phyloP scores from a whole-genome alignment of 192 early-diverging fungal genomes.

The Backusella australiensis region DNA sequence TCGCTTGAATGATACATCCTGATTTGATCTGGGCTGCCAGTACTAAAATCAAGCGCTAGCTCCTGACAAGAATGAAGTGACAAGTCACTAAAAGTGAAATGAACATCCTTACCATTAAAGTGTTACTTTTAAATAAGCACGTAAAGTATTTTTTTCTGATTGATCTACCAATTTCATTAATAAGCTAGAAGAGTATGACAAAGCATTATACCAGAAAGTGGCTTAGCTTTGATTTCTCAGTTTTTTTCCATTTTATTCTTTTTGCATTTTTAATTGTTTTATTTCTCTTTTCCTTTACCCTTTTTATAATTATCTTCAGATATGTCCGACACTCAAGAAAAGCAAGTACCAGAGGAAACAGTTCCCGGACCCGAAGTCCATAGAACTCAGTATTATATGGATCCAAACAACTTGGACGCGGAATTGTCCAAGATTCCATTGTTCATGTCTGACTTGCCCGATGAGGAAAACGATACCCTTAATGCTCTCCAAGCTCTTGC shows the following conservation, averaged over 20 bases:
- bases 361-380: slow-evolving; percentile 32
- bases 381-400: slow-evolving; percentile 38
- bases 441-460: slow-evolving; percentile 85
- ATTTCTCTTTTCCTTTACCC: neutral
- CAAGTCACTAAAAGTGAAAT: no score
- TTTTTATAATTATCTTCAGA: neutral
- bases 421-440: slow-evolving; percentile 82
- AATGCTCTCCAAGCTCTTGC: slow-evolving; percentile 80
- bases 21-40: no score
- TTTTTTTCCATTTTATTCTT: neutral
- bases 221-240: neutral
- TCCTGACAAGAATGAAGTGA: no score
- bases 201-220: neutral
- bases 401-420: slow-evolving; percentile 49
- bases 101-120: no score
- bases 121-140: no score
- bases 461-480: slow-evolving; percentile 72
- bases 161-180: neutral
- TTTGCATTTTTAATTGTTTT: neutral
- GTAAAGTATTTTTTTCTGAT: neutral
- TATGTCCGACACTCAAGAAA: slow-evolving; percentile 1
- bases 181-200: neutral
- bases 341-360: neutral
- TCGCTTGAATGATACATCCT: no score
- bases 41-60: no score